Evolutionary conservation across 768 basidiomycete species (phyloP), one percentile per base, ranked within the genome.

Genomic region (Russula abietina): DNA sequence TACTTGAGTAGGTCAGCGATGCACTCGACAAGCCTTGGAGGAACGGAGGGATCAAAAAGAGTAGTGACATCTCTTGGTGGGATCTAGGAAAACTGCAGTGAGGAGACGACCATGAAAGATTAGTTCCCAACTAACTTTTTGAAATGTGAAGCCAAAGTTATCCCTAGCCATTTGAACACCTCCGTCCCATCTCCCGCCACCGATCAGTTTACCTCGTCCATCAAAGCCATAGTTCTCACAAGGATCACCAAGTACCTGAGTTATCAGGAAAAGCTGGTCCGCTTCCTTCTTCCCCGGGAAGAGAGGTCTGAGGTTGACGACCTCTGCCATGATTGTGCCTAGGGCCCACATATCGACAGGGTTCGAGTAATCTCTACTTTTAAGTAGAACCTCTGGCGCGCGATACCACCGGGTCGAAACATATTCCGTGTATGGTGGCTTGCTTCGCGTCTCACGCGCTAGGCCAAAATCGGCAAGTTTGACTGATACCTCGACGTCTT

Each of bases 311-410:
- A 99, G 82, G 72, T 96, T 98, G 75, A 97, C 82, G 60, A 98
- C 79, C 74, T 99, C 97, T 9, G 95, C 93, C 84, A 99, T 89
- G 74, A 99, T 99, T 8, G 97, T 96, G 17, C 97, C 97, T 58
- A 99, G 78, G 3, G 97, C 97, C 97, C 97, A 99, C 91, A 98
- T 93, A 70, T 99, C 97, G 28, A 99, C 96, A 4, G 97, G 94
- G 70, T 90, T 91, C 11, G 93, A 95, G 71, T 99, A 99, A 73
- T 98, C 90, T 60, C 86, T 83, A 70, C 91, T 93, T 64, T 92
- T 81, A 45, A 99, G 81, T 33, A 99, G 80, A 19, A 99, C 94
- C 73, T 99, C 97, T 17, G 97, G 97, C 0, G 97, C 97, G 61
- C 97, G 91, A 75, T 99, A 99, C 97, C 97, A 99, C 45, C 97